Evolutionary conservation across 2,329 filamentous ascomycete genomes (phyloP), one percentile per base, ranked within the genome.

Genomic region (Calonectria fujianensis): DNA sequence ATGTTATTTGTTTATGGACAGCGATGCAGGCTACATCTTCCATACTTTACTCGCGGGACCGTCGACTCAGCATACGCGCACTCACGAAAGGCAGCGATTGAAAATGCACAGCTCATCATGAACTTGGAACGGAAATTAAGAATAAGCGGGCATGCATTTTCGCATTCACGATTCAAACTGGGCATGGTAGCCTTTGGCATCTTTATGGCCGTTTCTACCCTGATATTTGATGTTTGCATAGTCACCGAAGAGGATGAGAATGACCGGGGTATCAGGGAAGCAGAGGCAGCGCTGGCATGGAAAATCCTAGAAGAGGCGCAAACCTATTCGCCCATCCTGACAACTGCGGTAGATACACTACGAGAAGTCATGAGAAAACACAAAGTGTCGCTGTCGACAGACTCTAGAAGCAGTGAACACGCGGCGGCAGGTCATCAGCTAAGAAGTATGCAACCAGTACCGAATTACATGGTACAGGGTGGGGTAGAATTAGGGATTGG

Each of bases 21-120:
- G 48, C 77, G 83, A 11, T 85, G 84, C 74, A 84, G 83, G 67
- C 74, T 85, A 16, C 84, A 85, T 66, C 80, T 85, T 11, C 84
- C 84, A 7, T 85, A 82, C 69, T 74, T 85, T 18, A 82, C 83
- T 3, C 82, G 83, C 41, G 83, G 83, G 3, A 80, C 82, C 4
- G 78, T 84, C 1, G 83, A 85, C 41, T 80, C 83, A 27, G 71
- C 75, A 2, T 85, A 82, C 70, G 78, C 82, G 11, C 82, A 81
- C 66, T 85, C 84, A 4, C 80, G 82, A n/a, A 75, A 79, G 6
- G 80, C 79, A 6, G 84, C 83, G 64, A 78, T 85, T 31, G 77
- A 80, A 48, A 82, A 82, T 31, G 84, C 84, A 14, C 78, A 80
- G 24, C 77, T 79, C 59, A 82, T 85, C 39, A 80, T 85, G 51